Evolutionary conservation across 768 basidiomycete genomes (phyloP).

Genomic region (Udeniomyces megalosporus): DNA sequence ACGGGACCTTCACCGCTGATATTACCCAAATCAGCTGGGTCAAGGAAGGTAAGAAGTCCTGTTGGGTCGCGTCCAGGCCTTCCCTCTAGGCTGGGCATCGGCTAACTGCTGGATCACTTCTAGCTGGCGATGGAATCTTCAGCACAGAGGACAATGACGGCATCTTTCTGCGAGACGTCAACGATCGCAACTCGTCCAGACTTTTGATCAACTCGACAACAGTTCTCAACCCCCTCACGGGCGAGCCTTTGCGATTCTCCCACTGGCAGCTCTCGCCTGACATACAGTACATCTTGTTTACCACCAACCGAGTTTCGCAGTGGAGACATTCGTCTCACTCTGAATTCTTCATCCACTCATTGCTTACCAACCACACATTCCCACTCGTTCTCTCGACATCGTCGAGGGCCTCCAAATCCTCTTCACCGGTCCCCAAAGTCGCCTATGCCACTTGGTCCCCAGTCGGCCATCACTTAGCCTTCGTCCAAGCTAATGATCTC

Average conservation of each 20-base stretch:
- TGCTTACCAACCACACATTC: constrained; percentile 49
- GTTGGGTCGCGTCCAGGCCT: too few species aligned
- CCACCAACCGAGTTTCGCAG: constrained; percentile 65
- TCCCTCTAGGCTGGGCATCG: too few species aligned
- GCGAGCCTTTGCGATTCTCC: neutral
- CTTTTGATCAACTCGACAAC: constrained; percentile 28
- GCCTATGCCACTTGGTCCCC: constrained; percentile 81
- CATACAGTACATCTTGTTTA: constrained; percentile 73
- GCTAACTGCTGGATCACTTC: too few species aligned
- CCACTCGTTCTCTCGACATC: constrained; percentile 41
- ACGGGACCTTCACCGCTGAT: constrained; percentile 58
- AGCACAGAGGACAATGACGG: constrained; percentile 42
- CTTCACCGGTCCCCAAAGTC: constrained; percentile 43
- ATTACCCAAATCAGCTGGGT: constrained; percentile 54
- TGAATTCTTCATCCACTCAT: constrained; percentile 68
- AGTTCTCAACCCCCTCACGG: neutral
- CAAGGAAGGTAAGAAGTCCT: constrained; percentile 90
- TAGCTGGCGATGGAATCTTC: constrained; percentile 90
- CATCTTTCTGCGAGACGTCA: constrained; percentile 67
- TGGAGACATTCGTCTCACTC: constrained; percentile 59
- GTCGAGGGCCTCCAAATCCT: constrained; percentile 34
- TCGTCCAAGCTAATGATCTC: constrained; percentile 72
- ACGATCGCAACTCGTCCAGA: constrained; percentile 31
- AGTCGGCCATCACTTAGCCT: constrained; percentile 63
- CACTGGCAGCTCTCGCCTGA: constrained; percentile 44